Evolutionary conservation across 768 basidiomycete species (phyloP), one percentile per base, ranked within the genome.

Genomic region (Serendipita sp.): DNA sequence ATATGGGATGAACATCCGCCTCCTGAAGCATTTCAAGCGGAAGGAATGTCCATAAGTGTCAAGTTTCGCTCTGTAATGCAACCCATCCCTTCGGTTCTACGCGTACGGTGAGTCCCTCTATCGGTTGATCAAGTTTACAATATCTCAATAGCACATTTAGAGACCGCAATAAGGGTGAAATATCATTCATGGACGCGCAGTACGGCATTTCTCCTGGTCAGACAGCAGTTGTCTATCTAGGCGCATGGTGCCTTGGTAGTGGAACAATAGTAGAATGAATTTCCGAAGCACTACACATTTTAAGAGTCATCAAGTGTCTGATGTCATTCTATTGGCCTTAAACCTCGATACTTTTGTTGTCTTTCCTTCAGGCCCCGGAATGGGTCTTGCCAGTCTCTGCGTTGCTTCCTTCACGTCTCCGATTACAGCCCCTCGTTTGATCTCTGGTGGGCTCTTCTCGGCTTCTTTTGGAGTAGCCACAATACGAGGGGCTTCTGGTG

Each of bases 211-310:
- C 89, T 0, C 81, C 84, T 0, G 94, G 94, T 1, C 94, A 97
- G 73, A 81, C 88, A 34, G 85, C 85, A 3, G 84, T 81, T 0
- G 68, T 95, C 1, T 96, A 85, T 73, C 79, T 83, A 65, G 83
- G 77, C 1, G 79, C 84, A 51, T 86, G 86, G 84, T 93, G 91
- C 73, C 76, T 95, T 35, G 93, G 93, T 2, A 88, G 86, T 70
- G 48, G 48, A n/a, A 18, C 8, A n/a, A 51, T 51, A 5, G 48
- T 8, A 18, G n/a, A 32, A 41, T 41, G 13, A 41, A 41, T 41
- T 23, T 7, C 41, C 7, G 1, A 41, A 41, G 5, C 41, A 41
- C 41, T 41, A 41, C 7, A 41, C 13, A 51, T 51, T 8, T 8
- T 30, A 1, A 28, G 32, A 28, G 36, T 23, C 10, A 60, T 60